These are phyloP conservation scores for Candida sithepensis DNA, from an alignment of 805 yeast genomes.

Conservation along the genomic window DNA sequence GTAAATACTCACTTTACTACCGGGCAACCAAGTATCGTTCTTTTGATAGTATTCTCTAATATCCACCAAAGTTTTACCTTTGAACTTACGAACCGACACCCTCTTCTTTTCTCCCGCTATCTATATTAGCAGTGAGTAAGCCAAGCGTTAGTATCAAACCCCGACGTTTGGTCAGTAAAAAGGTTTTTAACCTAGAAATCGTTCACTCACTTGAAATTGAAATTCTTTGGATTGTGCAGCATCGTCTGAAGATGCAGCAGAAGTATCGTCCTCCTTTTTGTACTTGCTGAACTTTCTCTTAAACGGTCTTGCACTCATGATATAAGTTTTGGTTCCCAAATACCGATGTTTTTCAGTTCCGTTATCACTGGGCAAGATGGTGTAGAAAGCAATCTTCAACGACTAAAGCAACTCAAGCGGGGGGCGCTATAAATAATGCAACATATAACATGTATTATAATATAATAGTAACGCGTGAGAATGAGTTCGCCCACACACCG, in stretches of 20 bases:
- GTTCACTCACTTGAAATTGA: constrained; percentile 22
- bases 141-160: neutral
- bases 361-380: too few species aligned
- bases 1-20: constrained; percentile 53
- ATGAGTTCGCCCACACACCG: too few species aligned
- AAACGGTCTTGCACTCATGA: constrained; percentile 4
- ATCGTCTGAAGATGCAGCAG: neutral
- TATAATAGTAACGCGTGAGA: too few species aligned
- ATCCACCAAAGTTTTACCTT: constrained; percentile 65
- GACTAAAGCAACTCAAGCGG: too few species aligned
- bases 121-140: constrained; percentile 5
- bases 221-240: constrained; percentile 5
- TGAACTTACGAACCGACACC: constrained; percentile 70
- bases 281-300: constrained; percentile 8
- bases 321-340: too few species aligned
- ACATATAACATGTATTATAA: too few species aligned
- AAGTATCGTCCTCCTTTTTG: neutral
- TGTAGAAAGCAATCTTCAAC: too few species aligned
- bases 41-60: constrained; percentile 78
- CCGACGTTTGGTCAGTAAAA: too few species aligned
- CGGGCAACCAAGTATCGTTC: constrained; percentile 64
- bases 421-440: too few species aligned
- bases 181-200: too few species aligned
- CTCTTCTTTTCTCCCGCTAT: constrained; percentile 51
- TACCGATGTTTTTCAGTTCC: too few species aligned